Percentiles rank a stretch among this genome's conserved stretches.
Conservation (phyloP, 2,329 filamentous ascomycete species). For the Curvularia verruculosa region DNA sequence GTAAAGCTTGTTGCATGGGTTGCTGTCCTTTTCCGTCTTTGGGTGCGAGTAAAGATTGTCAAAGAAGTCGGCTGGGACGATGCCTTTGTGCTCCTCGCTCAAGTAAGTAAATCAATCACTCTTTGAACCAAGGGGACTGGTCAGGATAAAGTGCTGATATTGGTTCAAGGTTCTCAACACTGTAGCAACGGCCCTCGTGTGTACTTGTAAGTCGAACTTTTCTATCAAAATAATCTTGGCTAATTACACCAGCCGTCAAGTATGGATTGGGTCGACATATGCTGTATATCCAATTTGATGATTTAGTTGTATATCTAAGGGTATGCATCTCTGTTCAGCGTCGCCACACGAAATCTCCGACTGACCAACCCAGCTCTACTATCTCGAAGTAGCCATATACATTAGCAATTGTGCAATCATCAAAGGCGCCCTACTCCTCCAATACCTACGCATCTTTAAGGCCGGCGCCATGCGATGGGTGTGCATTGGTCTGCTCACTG, state of each 20-base stretch:
- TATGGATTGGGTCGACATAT: slow-evolving; percentile 45
- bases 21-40: slow-evolving; percentile 38
- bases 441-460: slow-evolving; percentile 49
- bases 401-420: slow-evolving; percentile 41
- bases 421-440: slow-evolving; percentile 45
- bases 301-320: slow-evolving; percentile 23
- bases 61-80: slow-evolving; percentile 48
- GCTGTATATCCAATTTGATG: slow-evolving; percentile 27
- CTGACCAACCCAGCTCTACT: slow-evolving; percentile 32
- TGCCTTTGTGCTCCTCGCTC: slow-evolving; percentile 37
- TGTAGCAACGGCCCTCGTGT: slow-evolving; percentile 31
- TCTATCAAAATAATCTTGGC: not conserved
- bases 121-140: not conserved
- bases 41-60: slow-evolving; percentile 35
- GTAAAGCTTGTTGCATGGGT: slow-evolving; percentile 35
- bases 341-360: too few species aligned
- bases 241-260: slow-evolving; percentile 33
- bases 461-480: slow-evolving; percentile 37
- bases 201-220: slow-evolving; percentile 27
- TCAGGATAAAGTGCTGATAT: slow-evolving; percentile 4
- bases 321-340: slow-evolving; percentile 12
- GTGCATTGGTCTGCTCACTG: slow-evolving; percentile 30
- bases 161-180: slow-evolving; percentile 32
- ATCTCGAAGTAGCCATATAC: slow-evolving; percentile 38
- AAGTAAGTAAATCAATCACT: slow-evolving; percentile 26